Evolutionary conservation across 2,329 filamentous ascomycete species (phyloP), one percentile per base, ranked within the genome.

Genomic region (Botryotinia convoluta): DNA sequence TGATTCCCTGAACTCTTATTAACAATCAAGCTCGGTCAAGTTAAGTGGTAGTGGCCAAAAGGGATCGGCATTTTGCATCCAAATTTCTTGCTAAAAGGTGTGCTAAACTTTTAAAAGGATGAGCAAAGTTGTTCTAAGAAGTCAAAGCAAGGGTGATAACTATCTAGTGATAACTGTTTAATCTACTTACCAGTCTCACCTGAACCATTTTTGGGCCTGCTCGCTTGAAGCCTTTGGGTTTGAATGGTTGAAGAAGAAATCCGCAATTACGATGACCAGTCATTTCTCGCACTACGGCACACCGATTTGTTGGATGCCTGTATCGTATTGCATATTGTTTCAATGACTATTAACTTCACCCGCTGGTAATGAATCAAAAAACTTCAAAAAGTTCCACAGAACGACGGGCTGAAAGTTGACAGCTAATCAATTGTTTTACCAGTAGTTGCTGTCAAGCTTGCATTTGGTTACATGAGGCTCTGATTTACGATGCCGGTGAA

Each of bases 241-340:
- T 54, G 45, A 67, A 51, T 54, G 18, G 32, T 26, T 48, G 20
- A 29, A 61, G 59, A 54, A 39, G 35, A 20, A 65, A 68, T 54
- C 48, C 64, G 37, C 64, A 68, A 68, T 68, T 68, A 68, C 64
- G 64, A 68, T 54, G 26, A 39, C n/a, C 32, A 26, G 16, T 68
- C 37, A 22, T 68, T n/a, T 54, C 48, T 35, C 35, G 7, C 20
- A 54, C 12, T 54, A 26, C n/a, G 48, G 48, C 64, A 39, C 64
- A 45, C 64, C 48, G 64, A 68, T 68, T 68, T 37, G 35, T 29
- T 22, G 45, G 45, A 42, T 68, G 35, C 64, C 35, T 68, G 45
- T 68, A 54, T 67, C 64, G 64, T 54, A 42, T 67, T 54, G 32
- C 63, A 54, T 51, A 32, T 22, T 37, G 35, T 22, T 54, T 29